Percentiles rank a stretch among this genome's conserved stretches.
Evolutionary conservation across 2,329 filamentous ascomycete genomes (phyloP).

Genomic region (Fusarium pininemorale): DNA sequence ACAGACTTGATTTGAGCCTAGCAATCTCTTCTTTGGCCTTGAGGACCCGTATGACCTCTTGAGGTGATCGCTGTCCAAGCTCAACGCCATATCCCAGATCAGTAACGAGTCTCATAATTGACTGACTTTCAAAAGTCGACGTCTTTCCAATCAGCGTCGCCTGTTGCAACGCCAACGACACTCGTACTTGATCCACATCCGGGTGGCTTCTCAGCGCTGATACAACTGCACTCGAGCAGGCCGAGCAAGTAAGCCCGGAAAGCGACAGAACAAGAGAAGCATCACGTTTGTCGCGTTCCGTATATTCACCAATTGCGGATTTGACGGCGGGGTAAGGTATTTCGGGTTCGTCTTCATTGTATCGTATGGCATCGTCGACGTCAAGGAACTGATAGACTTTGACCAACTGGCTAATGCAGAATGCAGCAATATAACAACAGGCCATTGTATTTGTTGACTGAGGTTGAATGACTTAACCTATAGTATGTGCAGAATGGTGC

Average conservation of each 20-base stretch:
- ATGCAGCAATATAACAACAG: background rate
- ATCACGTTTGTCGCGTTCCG: rapidly evolving
- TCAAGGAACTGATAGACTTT: background rate
- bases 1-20: background rate
- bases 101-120: background rate
- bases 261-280: background rate
- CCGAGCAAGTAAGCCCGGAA: background rate
- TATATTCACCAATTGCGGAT: rapidly evolving
- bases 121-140: background rate
- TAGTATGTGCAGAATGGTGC: background rate
- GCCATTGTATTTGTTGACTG: background rate
- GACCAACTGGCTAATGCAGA: background rate
- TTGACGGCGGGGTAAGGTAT: rapidly evolving
- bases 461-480: background rate
- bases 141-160: background rate
- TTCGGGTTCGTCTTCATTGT: background rate
- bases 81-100: background rate
- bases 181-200: background rate
- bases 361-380: background rate
- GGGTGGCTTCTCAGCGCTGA: background rate
- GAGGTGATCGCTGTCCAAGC: background rate
- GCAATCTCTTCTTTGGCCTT: background rate
- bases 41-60: background rate
- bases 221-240: background rate
- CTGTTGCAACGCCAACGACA: background rate